Conservation (phyloP, 225 moss, liverwort and hornwort species). For the Climacium dendroides region DNA sequence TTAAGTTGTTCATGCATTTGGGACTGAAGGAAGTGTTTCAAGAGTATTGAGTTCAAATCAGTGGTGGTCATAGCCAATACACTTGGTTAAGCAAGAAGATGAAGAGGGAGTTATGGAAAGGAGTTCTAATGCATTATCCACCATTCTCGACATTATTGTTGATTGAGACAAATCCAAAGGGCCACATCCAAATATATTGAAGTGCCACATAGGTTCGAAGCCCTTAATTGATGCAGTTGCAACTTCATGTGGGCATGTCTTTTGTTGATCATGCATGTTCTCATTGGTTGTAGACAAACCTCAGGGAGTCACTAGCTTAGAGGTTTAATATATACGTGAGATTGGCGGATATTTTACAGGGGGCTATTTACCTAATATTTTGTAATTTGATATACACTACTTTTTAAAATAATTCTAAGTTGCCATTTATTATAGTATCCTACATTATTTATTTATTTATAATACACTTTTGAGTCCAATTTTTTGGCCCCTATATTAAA, state of each 20-base stretch:
- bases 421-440: too few species aligned
- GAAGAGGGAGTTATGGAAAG: rapidly evolving
- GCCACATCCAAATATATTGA: neutral
- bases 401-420: too few species aligned
- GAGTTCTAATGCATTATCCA: rapidly evolving
- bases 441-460: too few species aligned
- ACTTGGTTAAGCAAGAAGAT: neutral
- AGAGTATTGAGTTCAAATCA: neutral
- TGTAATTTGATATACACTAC: too few species aligned
- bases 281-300: neutral
- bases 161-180: rapidly evolving
- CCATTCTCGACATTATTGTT: rapidly evolving
- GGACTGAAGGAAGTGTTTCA: neutral
- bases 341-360: too few species aligned
- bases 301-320: too few species aligned
- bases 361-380: too few species aligned
- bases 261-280: neutral
- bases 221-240: rapidly evolving
- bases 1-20: neutral
- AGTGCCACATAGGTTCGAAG: neutral
- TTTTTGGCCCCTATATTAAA: too few species aligned
- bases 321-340: too few species aligned
- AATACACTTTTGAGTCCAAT: too few species aligned
- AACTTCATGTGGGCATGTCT: neutral
- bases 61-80: too few species aligned